These are phyloP conservation scores for Botrytis sinoallii DNA, from an alignment of 2,329 filamentous ascomycete genomes.

Conservation along the genomic window DNA sequence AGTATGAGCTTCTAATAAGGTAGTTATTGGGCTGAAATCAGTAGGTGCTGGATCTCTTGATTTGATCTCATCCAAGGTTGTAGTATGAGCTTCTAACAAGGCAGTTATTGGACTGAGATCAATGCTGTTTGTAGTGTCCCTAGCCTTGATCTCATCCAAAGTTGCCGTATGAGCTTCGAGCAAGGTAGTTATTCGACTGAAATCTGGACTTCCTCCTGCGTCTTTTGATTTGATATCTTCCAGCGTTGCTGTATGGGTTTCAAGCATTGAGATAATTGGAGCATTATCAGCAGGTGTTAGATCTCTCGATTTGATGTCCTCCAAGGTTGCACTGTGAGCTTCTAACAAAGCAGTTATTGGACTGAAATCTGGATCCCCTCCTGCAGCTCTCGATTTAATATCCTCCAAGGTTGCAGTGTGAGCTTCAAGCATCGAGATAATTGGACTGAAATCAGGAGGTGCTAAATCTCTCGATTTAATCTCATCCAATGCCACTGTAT, in stretches of 20 bases:
- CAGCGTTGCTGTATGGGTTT: no score
- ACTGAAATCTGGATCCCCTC: no score
- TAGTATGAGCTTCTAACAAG: not conserved
- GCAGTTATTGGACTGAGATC: not conserved
- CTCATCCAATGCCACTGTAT: conserved; percentile 15
- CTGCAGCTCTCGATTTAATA: conserved; percentile 19
- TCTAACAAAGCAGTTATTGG: no score
- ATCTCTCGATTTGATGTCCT: conserved; percentile 22
- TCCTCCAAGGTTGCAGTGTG: conserved; percentile 19
- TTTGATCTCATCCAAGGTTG: not conserved
- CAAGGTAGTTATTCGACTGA: no score
- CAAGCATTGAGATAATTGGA: no score
- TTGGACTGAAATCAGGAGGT: not conserved
- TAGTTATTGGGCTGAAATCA: not conserved
- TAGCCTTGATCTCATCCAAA: not conserved
- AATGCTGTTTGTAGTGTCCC: no score
- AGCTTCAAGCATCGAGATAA: conserved; percentile 14
- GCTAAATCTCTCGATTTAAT: conserved; percentile 20
- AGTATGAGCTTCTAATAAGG: not conserved
- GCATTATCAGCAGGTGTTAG: not conserved
- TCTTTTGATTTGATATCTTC: no score
- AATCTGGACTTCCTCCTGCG: no score
- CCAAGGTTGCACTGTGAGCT: no score
- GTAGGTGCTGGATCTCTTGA: not conserved
- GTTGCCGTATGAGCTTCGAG: not conserved